phyloP scores from a whole-genome alignment of 2,329 filamentous ascomycete genomes.

The Aspergillus sp. region DNA sequence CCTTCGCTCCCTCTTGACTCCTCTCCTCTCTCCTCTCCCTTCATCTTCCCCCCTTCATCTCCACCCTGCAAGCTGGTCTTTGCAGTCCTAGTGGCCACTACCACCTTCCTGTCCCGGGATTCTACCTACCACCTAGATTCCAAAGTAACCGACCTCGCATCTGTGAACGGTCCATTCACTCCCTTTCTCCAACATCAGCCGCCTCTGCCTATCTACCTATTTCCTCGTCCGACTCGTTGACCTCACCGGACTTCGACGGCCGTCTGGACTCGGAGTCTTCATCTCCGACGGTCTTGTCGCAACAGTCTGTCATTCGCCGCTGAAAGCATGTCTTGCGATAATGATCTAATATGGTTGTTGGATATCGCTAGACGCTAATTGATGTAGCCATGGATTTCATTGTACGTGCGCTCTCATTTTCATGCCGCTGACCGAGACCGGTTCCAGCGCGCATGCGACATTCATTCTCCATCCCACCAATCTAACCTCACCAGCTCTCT shows the following conservation, averaged over 20 bases:
- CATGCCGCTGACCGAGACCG: no score
- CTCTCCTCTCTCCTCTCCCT: background rate
- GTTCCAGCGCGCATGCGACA: background rate
- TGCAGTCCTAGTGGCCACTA: constrained; percentile 10
- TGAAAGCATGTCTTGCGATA: constrained; percentile 32
- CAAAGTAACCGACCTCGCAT: no score
- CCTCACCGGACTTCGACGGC: no score
- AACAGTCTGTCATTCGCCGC: constrained; percentile 6
- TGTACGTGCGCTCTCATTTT: constrained; percentile 29
- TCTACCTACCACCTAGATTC: background rate
- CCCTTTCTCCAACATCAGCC: background rate
- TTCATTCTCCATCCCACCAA: background rate
- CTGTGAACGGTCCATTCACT: no score
- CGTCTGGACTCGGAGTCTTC: no score
- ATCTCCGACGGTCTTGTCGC: no score
- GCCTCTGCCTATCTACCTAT: background rate
- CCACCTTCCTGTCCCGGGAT: background rate
- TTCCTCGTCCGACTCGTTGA: background rate
- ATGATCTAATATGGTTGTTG: constrained; percentile 29
- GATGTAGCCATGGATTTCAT: constrained; percentile 43
- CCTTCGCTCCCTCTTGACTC: background rate
- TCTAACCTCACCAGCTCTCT: constrained; percentile 47
- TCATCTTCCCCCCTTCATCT: constrained; percentile 2
- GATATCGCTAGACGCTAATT: constrained; percentile 26
- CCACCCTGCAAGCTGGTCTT: constrained; percentile 20